Percentiles rank a stretch among this genome's conserved stretches.
phyloP scores from a whole-genome alignment of 345 rosid species.

The Abelmoschus esculentus region DNA sequence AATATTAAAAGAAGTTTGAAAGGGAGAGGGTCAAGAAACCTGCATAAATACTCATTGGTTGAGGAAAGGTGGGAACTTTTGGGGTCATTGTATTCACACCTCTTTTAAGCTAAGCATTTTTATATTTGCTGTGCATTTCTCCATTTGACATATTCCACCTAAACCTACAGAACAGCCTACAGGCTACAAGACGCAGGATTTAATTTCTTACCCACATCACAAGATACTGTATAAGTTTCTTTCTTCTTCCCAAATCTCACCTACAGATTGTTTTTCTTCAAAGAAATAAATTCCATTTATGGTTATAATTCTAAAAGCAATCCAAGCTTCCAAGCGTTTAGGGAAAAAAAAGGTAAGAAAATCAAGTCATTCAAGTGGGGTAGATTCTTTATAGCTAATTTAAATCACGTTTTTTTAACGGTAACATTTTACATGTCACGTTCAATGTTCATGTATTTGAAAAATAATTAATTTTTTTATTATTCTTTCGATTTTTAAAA shows the following conservation, averaged over 20 bases:
- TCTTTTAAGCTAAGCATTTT: constrained; percentile 20
- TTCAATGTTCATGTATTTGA: not conserved
- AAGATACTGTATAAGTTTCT: not conserved
- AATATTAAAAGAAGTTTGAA: constrained; percentile 14
- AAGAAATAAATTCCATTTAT: not conserved
- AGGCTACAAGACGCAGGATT: not conserved
- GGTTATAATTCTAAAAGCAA: too few species aligned
- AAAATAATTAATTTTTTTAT: not conserved
- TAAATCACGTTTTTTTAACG: not conserved
- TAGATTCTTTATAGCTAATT: not conserved
- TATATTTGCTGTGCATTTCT: not conserved
- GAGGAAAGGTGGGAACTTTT: not conserved
- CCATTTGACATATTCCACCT: constrained; percentile 11
- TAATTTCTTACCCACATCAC: not conserved
- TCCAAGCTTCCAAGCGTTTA: too few species aligned
- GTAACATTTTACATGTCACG: not conserved
- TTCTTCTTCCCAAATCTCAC: not conserved
- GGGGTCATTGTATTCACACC: constrained; percentile 23
- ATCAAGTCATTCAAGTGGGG: constrained; percentile 16
- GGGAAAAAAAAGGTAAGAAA: not conserved
- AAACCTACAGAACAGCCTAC: constrained; percentile 16
- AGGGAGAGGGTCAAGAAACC: not conserved
- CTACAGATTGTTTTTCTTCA: not conserved
- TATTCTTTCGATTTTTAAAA: too few species aligned
- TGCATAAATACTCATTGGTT: not conserved